Evolutionary conservation across 73 alveolate genomes (phyloP).

Genomic region (Halteria grandinella): DNA sequence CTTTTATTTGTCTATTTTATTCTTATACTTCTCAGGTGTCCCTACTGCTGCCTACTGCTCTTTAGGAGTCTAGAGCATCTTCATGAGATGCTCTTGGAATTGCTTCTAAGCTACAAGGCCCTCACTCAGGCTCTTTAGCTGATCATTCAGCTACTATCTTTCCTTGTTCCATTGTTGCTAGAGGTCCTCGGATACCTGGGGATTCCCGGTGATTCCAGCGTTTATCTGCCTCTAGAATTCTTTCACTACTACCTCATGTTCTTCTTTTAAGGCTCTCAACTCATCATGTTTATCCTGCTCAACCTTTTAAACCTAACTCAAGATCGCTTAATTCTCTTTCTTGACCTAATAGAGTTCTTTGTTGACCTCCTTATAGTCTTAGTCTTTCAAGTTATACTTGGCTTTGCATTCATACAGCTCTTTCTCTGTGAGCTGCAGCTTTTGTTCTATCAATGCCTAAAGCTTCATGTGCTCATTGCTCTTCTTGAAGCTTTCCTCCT

Average conservation of each 20-base stretch:
- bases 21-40: slow-evolving; percentile 30
- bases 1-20: neutral
- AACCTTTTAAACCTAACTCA: neutral
- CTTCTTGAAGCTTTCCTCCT: slow-evolving; percentile 29
- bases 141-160: slow-evolving; percentile 8
- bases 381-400: slow-evolving; percentile 3
- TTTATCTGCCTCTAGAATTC: too few species aligned
- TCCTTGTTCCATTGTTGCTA: slow-evolving; percentile 36
- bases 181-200: slow-evolving; percentile 3
- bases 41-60: neutral
- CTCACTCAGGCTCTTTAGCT: neutral
- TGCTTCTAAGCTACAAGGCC: slow-evolving; percentile 28
- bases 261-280: neutral
- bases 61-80: slow-evolving; percentile 13
- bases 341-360: slow-evolving; percentile 20
- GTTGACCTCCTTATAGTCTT: slow-evolving; percentile 22
- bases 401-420: slow-evolving; percentile 7
- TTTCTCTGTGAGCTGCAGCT: slow-evolving; percentile 19
- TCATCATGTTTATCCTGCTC: slow-evolving; percentile 43
- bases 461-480: slow-evolving; percentile 31
- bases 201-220: slow-evolving; percentile 5
- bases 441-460: slow-evolving; percentile 5
- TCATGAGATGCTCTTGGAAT: slow-evolving; percentile 3
- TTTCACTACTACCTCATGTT: slow-evolving; percentile 19
- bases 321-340: slow-evolving; percentile 9